Evolutionary conservation across 2,329 filamentous ascomycete species (phyloP).

Genomic region (Claviceps arundinis): DNA sequence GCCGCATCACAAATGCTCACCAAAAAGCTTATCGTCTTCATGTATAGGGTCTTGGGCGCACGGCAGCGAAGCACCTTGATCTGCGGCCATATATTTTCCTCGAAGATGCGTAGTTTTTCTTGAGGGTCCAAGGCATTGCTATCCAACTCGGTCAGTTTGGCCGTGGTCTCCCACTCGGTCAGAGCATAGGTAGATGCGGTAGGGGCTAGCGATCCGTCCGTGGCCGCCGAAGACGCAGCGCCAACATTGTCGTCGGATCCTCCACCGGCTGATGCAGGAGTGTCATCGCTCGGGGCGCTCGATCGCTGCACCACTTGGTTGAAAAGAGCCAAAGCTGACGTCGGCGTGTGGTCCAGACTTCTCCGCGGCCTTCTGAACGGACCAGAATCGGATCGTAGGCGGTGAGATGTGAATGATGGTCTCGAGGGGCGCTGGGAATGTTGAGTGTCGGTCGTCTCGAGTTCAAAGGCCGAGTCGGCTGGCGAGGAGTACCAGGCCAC

Average conservation of each 20-base stretch:
- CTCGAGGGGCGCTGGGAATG: not conserved
- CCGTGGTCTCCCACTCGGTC: conserved; percentile 18
- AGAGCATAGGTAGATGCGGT: conserved; percentile 5
- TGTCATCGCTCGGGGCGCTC: not conserved
- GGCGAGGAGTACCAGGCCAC: conserved; percentile 14
- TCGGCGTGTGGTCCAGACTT: conserved; percentile 10
- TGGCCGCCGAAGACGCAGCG: not conserved
- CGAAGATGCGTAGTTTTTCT: conserved; percentile 14
- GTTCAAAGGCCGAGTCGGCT: conserved; percentile 1
- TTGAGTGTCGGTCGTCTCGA: not conserved
- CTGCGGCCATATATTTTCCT: conserved; percentile 18
- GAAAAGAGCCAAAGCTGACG: conserved; percentile 20
- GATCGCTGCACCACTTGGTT: conserved; percentile 20
- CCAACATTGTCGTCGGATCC: not conserved
- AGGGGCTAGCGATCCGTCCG: not conserved
- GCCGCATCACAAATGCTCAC: conserved; percentile 8
- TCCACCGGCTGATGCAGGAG: not conserved
- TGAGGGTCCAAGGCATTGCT: conserved; percentile 4
- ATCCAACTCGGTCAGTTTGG: conserved; percentile 15
- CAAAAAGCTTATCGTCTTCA: conserved; percentile 12
- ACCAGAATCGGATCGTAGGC: conserved; percentile 1
- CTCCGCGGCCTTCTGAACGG: not conserved
- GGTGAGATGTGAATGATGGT: not conserved
- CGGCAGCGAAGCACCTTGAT: conserved; percentile 14
- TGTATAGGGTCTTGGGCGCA: conserved; percentile 17